phyloP scores from a whole-genome alignment of 1,284 basidiomycete genomes.

The Stygiomarasmius scandens region DNA sequence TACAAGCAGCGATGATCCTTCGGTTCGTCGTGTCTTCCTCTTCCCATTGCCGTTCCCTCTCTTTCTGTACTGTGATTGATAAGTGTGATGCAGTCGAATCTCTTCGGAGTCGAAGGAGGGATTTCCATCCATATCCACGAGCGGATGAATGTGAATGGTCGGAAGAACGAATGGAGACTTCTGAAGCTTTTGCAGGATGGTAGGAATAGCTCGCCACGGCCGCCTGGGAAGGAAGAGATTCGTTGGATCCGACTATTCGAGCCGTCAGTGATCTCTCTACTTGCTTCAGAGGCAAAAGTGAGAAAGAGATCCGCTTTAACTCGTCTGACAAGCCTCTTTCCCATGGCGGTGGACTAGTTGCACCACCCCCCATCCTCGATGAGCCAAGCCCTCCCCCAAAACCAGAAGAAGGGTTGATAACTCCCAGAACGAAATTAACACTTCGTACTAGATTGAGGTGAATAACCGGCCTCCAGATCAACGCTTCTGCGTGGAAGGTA shows the following conservation, averaged over 20 bases:
- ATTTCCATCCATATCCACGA: constrained; percentile 52
- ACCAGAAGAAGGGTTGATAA: constrained; percentile 32
- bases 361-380: not conserved
- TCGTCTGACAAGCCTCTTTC: not conserved
- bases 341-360: not conserved
- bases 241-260: constrained; percentile 33
- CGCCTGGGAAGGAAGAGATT: not conserved
- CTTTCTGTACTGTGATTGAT: constrained; percentile 16
- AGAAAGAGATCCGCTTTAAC: constrained; percentile 34
- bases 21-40: constrained; percentile 43
- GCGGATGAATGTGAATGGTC: constrained; percentile 16
- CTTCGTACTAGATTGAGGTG: constrained; percentile 66
- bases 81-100: constrained; percentile 22
- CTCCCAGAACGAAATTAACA: constrained; percentile 57
- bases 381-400: not conserved
- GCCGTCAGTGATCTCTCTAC: constrained; percentile 54
- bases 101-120: constrained; percentile 32
- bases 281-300: constrained; percentile 55
- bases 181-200: constrained; percentile 46
- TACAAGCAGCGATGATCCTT: constrained; percentile 55
- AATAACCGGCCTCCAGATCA: constrained; percentile 63
- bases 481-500: constrained; percentile 55
- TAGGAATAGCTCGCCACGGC: constrained; percentile 20
- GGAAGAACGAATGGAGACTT: constrained; percentile 45
- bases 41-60: constrained; percentile 33